These are phyloP conservation scores for Calophaca sinica DNA, from an alignment of 306 rosid species.

Conservation along the genomic window DNA sequence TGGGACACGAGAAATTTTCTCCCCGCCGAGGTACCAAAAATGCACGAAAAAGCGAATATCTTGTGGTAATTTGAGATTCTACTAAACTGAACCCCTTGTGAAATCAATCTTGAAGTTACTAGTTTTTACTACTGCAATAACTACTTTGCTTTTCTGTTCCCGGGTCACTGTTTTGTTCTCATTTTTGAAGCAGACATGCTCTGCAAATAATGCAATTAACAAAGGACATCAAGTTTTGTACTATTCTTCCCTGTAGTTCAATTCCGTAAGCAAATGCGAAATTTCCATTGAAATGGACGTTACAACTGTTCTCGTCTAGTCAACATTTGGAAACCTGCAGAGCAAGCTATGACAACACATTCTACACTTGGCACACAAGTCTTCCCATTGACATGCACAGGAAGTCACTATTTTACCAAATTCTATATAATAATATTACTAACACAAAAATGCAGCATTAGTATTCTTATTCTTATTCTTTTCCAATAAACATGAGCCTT, in stretches of 20 bases:
- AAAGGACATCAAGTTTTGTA: conserved; percentile 13
- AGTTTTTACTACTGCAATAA: conserved; percentile 13
- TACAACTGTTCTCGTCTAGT: conserved; percentile 39
- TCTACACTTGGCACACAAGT: conserved; percentile 43
- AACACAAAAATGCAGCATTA: background rate
- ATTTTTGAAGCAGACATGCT: background rate
- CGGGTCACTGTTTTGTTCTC: conserved; percentile 9
- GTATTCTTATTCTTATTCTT: background rate
- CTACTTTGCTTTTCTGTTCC: conserved; percentile 4
- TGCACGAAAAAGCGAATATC: conserved; percentile 1
- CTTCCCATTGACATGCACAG: background rate
- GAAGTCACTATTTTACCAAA: background rate
- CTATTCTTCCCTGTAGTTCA: background rate
- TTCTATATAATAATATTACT: background rate
- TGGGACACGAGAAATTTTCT: too few relatives aligned
- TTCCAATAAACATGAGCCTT: conserved; percentile 31
- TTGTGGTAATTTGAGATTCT: background rate
- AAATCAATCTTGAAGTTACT: background rate
- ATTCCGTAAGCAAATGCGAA: conserved; percentile 40
- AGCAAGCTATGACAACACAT: conserved; percentile 32
- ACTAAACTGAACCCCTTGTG: background rate
- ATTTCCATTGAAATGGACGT: conserved; percentile 41
- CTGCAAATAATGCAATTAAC: conserved; percentile 27
- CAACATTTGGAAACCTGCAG: conserved; percentile 36
- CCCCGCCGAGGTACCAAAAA: too few relatives aligned